Conservation (phyloP, 345 rosid species). For the Mercurialis annua region DNA sequence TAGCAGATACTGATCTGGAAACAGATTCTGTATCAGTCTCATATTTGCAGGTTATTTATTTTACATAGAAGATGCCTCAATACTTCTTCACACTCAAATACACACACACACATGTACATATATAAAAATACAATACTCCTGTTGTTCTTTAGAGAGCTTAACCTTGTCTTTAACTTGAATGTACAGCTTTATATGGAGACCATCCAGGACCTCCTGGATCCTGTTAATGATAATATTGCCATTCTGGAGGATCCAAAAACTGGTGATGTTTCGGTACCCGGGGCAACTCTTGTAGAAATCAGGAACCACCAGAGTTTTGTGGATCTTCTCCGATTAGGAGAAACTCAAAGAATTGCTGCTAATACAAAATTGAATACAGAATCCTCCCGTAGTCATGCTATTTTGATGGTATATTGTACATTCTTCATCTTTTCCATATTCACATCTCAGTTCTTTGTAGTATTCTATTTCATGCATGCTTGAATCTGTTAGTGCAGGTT, state of each 20-base stretch:
- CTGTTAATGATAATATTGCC: conserved; percentile 29
- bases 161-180: conserved; percentile 5
- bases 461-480: neutral
- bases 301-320: conserved; percentile 30
- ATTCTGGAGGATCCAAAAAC: conserved; percentile 35
- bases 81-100: too few species aligned
- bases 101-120: too few species aligned
- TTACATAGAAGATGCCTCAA: too few species aligned
- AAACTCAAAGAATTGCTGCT: conserved; percentile 36
- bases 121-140: neutral
- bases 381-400: conserved; percentile 36
- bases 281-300: conserved; percentile 30
- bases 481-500: conserved; percentile 20
- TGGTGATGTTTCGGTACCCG: conserved; percentile 36
- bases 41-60: conserved; percentile 28
- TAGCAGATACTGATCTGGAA: conserved; percentile 24
- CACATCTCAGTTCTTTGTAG: neutral
- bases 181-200: conserved; percentile 36
- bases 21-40: conserved; percentile 30
- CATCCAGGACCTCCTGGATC: conserved; percentile 35
- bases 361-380: conserved; percentile 35
- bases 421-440: neutral
- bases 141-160: neutral
- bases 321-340: conserved; percentile 35
- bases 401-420: conserved; percentile 27